A percentile compares a stretch with the other conserved stretches of the same genome.
These are phyloP conservation scores for Alternaria sp. DNA, from an alignment of 2,329 filamentous ascomycete species.

Conservation along the genomic window DNA sequence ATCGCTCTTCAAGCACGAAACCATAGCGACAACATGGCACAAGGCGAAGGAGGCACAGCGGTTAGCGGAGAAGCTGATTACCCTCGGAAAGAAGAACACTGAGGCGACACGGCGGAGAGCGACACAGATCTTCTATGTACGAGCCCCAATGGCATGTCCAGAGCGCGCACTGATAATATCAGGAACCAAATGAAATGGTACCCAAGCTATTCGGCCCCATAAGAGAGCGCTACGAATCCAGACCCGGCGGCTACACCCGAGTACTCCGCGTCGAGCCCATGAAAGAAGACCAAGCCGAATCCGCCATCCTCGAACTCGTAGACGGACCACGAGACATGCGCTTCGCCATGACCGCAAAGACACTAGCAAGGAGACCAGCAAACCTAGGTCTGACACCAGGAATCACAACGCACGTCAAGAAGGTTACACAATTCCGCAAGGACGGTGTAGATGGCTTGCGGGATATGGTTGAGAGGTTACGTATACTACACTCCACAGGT, in stretches of 20 bases:
- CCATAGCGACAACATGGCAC: constrained; percentile 91
- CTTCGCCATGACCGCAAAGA: constrained; percentile 90
- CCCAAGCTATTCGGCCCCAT: constrained; percentile 89
- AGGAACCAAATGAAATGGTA: constrained; percentile 73
- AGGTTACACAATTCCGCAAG: constrained; percentile 78
- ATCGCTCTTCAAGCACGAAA: constrained; percentile 89
- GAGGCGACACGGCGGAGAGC: constrained; percentile 77
- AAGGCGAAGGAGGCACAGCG: constrained; percentile 98
- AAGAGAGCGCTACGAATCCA: constrained; percentile 74
- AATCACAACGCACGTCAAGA: constrained; percentile 78
- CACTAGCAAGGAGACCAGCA: constrained; percentile 68
- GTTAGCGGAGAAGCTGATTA: constrained; percentile 92
- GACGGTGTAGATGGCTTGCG: constrained; percentile 73
- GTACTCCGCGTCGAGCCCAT: constrained; percentile 90
- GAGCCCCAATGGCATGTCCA: constrained; percentile 38
- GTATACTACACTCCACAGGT: constrained; percentile 27
- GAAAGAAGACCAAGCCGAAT: constrained; percentile 85
- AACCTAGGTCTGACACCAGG: constrained; percentile 69
- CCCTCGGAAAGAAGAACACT: constrained; percentile 90
- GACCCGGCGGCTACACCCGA: constrained; percentile 92
- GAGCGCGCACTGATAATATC: constrained; percentile 18
- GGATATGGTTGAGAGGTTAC: constrained; percentile 56
- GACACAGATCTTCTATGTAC: constrained; percentile 83
- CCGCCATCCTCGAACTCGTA: constrained; percentile 91
- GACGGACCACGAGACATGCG: constrained; percentile 94